A percentile compares a stretch with the other conserved stretches of the same genome.
Conservation (phyloP, 1,284 basidiomycete species). For the Leccinum fuscescens region DNA sequence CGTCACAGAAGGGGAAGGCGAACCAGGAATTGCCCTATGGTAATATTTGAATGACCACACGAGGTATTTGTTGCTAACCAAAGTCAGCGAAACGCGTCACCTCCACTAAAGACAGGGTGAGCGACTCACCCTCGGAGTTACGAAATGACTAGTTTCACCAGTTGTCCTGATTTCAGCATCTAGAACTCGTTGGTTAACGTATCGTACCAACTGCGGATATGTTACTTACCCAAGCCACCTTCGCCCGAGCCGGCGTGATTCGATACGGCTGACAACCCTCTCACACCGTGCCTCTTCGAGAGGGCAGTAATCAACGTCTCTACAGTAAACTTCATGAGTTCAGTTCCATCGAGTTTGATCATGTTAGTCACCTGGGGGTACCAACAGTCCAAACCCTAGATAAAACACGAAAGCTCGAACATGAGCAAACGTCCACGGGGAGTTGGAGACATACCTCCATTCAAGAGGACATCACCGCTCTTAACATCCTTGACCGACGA, state of each 20-base stretch:
- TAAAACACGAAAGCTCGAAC: conserved; percentile 5
- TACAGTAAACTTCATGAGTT: conserved; percentile 20
- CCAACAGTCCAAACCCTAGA: conserved; percentile 73
- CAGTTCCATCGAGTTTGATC: background rate
- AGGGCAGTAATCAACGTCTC: conserved; percentile 84
- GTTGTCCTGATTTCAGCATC: conserved; percentile 71
- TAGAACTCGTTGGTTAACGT: conserved; percentile 24
- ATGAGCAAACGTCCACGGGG: background rate
- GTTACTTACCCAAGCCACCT: conserved; percentile 67
- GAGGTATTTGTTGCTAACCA: conserved; percentile 67
- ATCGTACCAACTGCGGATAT: background rate
- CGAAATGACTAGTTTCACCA: conserved; percentile 83
- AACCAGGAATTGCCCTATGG: too few relatives aligned
- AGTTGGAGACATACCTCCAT: conserved; percentile 62
- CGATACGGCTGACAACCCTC: conserved; percentile 75
- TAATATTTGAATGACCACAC: conserved; percentile 21
- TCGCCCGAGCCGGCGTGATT: conserved; percentile 84
- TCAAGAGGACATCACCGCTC: conserved; percentile 71
- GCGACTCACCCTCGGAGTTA: conserved; percentile 73
- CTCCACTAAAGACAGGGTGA: background rate
- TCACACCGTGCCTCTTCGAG: conserved; percentile 66
- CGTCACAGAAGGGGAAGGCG: too few relatives aligned
- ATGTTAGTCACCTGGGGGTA: conserved; percentile 54
- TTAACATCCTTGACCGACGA: conserved; percentile 70
- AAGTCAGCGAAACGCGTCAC: background rate